Evolutionary conservation across 345 rosid species (phyloP).

Genomic region (Euclidium syriacum): DNA sequence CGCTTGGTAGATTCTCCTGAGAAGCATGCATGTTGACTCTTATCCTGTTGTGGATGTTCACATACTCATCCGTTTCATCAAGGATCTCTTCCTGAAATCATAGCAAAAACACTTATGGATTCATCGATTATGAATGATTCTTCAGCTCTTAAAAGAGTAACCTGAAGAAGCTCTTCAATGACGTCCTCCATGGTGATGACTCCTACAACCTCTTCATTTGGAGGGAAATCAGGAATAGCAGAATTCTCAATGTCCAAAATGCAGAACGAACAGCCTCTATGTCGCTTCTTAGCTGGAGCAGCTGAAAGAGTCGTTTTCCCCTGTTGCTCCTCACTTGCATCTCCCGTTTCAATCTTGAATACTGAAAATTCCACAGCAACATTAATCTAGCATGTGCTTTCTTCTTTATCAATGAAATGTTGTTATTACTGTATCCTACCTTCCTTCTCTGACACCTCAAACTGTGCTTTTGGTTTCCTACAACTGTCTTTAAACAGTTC

Average conservation of each 20-base stretch:
- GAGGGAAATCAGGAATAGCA: conserved; percentile 60
- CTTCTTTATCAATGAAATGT: neutral
- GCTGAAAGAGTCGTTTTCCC: conserved; percentile 50
- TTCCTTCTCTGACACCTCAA: conserved; percentile 35
- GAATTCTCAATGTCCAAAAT: conserved; percentile 75
- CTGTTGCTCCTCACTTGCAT: conserved; percentile 35
- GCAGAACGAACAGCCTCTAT: conserved; percentile 86
- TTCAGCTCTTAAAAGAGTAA: conserved; percentile 19
- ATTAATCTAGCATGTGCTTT: neutral
- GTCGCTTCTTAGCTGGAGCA: conserved; percentile 74
- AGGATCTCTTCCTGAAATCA: conserved; percentile 85
- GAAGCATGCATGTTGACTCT: conserved; percentile 76
- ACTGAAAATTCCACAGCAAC: conserved; percentile 11
- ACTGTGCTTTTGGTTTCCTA: conserved; percentile 44
- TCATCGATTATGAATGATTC: too few relatives aligned
- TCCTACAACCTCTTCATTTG: conserved; percentile 76
- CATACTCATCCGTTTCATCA: conserved; percentile 94
- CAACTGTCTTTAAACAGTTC: conserved; percentile 50
- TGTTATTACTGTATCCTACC: conserved; percentile 31
- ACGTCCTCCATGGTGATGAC: conserved; percentile 96
- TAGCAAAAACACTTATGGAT: neutral
- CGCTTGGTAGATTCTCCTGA: conserved; percentile 40
- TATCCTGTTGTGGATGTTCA: conserved; percentile 91
- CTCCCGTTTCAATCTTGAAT: conserved; percentile 34
- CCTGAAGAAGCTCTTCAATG: conserved; percentile 98